Evolutionary conservation across 2,329 filamentous ascomycete genomes (phyloP), one percentile per base, ranked within the genome.

Genomic region (Claviceps pusilla): DNA sequence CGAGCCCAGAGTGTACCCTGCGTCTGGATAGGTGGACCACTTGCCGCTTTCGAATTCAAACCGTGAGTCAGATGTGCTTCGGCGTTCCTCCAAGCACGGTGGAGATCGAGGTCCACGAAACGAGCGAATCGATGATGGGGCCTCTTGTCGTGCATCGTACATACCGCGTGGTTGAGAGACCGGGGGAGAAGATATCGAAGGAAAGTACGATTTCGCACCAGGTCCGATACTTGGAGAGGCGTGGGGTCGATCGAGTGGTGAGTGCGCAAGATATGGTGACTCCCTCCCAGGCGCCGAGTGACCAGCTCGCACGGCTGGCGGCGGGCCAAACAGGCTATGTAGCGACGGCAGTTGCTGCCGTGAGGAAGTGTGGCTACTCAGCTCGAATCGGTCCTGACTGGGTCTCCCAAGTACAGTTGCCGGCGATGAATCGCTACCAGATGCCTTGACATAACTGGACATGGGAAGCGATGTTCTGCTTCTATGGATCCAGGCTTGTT

Each of bases 271-370:
- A 47, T 73, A 71, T 42, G 70, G 63, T 19, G 66, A 65, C n/a
- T 70, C 69, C 29, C 73, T 71, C 39, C 78, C 76, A 24, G 71
- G 70, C 28, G 76, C 72, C 42, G 76, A 76, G 56, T 71, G 69
- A 51, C 73, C 60, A 31, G 73, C 68, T 50, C 72, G 69, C 39
- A 71, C 65, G 48, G 71, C 64, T 5, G 73, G 66, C 11, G 73
- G 68, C 6, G 74, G 74, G 3, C 76, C 76, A 59, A 81, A 79
- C 16, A 82, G 66, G 59, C 77, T 80, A 65, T 76, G 80, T 58
- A 82, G 60, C 6, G 78, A 74, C 2, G 78, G 78, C 28, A 81
- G 71, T 59, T 77, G 74, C 59, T 76, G 75, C 55, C 71, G 69
- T 50, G 63, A 57, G 28, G 63, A 59, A 57, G 59, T 54, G 57